These are phyloP conservation scores for Aspergillus sclerotiicarbonarius DNA, from an alignment of 495 filamentous ascomycete species.

Conservation along the genomic window DNA sequence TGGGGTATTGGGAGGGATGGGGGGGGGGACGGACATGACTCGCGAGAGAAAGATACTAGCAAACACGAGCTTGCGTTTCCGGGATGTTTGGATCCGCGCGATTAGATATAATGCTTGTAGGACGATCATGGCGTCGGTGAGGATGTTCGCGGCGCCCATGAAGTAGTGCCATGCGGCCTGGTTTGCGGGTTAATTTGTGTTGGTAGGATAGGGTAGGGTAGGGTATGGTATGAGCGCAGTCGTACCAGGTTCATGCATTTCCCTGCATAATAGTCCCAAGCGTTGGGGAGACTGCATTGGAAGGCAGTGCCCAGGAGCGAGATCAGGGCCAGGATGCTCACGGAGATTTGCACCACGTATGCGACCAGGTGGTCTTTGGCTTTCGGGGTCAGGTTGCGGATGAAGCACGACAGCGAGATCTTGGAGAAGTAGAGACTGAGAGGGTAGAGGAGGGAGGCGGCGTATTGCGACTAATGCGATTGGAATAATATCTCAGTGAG, in stretches of 20 bases:
- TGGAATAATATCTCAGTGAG: conserved; percentile 8
- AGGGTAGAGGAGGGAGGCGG: conserved; percentile 24
- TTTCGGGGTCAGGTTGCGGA: conserved; percentile 26
- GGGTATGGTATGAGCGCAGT: too few relatives aligned
- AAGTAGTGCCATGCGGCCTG: conserved; percentile 29
- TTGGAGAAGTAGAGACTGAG: conserved; percentile 27
- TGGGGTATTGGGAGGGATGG: background rate
- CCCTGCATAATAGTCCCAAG: conserved; percentile 28
- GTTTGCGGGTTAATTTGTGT: background rate
- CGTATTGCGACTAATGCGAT: conserved; percentile 19
- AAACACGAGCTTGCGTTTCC: conserved; percentile 22
- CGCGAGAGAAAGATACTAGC: conserved; percentile 28
- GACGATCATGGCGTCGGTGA: conserved; percentile 27
- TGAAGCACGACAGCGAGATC: conserved; percentile 27
- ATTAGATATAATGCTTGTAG: conserved; percentile 25
- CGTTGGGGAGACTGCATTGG: conserved; percentile 23
- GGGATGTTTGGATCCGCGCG: conserved; percentile 24
- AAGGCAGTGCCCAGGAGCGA: conserved; percentile 26
- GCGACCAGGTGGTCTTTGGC: conserved; percentile 22
- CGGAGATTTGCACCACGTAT: conserved; percentile 12
- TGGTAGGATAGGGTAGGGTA: too few relatives aligned
- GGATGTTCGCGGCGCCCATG: conserved; percentile 20
- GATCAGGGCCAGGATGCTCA: conserved; percentile 21
- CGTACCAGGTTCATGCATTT: conserved; percentile 28
- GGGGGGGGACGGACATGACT: conserved; percentile 16